These are phyloP conservation scores for Mycosarcoma maydis DNA, from an alignment of 1,284 basidiomycete genomes.

Conservation along the genomic window DNA sequence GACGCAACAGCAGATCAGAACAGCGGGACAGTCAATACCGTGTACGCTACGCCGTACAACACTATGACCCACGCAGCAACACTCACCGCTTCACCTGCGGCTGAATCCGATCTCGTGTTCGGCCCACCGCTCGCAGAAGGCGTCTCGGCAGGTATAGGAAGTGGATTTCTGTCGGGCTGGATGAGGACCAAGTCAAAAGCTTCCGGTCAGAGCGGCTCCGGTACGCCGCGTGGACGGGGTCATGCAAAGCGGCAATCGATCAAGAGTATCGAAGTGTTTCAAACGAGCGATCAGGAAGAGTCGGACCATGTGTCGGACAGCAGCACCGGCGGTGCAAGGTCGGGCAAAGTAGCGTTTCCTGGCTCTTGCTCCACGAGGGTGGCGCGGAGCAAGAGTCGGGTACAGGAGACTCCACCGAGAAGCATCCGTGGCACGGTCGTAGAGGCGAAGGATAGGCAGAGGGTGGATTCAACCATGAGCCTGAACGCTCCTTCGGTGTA, in stretches of 20 bases:
- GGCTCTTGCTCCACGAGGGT: background rate
- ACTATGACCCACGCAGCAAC: constrained; percentile 8
- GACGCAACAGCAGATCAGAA: constrained; percentile 5
- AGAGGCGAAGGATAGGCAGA: constrained; percentile 6
- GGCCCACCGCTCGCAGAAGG: no score
- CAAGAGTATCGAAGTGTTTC: constrained; percentile 48
- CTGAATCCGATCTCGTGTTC: background rate
- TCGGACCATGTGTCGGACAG: background rate
- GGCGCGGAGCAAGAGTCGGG: background rate
- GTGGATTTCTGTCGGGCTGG: constrained; percentile 28
- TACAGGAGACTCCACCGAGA: background rate
- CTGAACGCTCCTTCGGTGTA: constrained; percentile 45
- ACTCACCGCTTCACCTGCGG: constrained; percentile 17
- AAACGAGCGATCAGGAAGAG: constrained; percentile 19
- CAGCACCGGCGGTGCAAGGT: background rate
- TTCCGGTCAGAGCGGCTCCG: background rate
- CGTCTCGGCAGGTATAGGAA: background rate
- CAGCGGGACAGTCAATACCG: constrained; percentile 27
- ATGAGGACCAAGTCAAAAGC: constrained; percentile 15
- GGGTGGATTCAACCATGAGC: constrained; percentile 39
- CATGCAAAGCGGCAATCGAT: constrained; percentile 42
- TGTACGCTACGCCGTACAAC: constrained; percentile 28
- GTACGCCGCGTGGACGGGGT: background rate
- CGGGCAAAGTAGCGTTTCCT: constrained; percentile 6
- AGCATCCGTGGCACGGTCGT: background rate